A percentile compares a stretch with the other conserved stretches of the same genome.
Evolutionary conservation across 2,329 filamentous ascomycete species (phyloP).

Genomic region (Trematosphaeria pertusa): DNA sequence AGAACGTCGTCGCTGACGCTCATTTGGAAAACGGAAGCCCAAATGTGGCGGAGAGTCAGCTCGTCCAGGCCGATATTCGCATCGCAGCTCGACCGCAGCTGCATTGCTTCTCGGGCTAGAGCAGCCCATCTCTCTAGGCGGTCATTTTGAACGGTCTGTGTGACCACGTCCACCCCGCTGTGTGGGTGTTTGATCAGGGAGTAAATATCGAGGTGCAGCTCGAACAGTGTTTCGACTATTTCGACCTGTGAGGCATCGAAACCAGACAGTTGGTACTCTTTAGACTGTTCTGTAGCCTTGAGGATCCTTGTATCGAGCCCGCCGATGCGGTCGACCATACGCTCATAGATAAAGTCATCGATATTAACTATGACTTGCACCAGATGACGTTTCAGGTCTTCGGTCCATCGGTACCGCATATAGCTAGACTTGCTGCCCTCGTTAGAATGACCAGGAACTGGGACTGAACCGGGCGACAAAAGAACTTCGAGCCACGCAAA

Average conservation of each 20-base stretch:
- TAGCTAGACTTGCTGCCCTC: slow-evolving; percentile 56
- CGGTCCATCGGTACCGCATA: slow-evolving; percentile 61
- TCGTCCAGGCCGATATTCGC: slow-evolving; percentile 41
- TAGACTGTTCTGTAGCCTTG: slow-evolving; percentile 18
- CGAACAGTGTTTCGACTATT: slow-evolving; percentile 67
- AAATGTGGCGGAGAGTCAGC: slow-evolving; percentile 67
- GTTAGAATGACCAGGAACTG: slow-evolving; percentile 16
- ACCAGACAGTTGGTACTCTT: slow-evolving; percentile 27
- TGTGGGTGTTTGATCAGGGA: slow-evolving; percentile 67
- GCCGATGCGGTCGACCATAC: slow-evolving; percentile 45
- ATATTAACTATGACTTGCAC: slow-evolving; percentile 60
- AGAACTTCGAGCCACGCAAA: slow-evolving; percentile 62
- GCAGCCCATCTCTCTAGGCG: slow-evolving; percentile 67
- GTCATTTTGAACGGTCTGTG: slow-evolving; percentile 62
- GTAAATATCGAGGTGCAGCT: slow-evolving; percentile 72
- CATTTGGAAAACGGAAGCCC: slow-evolving; percentile 69
- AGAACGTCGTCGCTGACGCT: slow-evolving; percentile 62
- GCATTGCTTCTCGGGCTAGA: slow-evolving; percentile 63
- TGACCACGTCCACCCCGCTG: slow-evolving; percentile 61
- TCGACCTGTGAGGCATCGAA: slow-evolving; percentile 54
- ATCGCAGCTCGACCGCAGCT: slow-evolving; percentile 38
- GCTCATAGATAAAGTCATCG: slow-evolving; percentile 61
- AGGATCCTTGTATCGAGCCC: slow-evolving; percentile 39
- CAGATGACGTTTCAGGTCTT: slow-evolving; percentile 62
- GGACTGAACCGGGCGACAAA: slow-evolving; percentile 51